Percentiles rank a stretch among this genome's conserved stretches.
phyloP scores from a whole-genome alignment of 495 filamentous ascomycete genomes.

The Acidomyces sp. region DNA sequence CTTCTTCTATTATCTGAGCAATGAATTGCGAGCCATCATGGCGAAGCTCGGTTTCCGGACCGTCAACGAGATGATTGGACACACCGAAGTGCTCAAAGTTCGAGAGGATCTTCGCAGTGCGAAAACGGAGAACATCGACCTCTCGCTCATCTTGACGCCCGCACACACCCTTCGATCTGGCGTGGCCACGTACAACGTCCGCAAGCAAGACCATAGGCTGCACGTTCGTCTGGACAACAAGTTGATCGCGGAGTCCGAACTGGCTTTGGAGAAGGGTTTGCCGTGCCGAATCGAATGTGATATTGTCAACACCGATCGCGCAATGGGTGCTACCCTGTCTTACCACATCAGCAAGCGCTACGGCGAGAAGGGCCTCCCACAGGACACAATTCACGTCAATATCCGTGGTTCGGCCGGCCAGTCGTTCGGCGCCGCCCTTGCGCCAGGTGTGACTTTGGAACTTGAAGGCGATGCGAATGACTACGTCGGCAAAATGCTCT shows the following conservation, averaged over 20 bases:
- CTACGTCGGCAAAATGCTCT: constrained; percentile 96
- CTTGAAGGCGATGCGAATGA: constrained; percentile 97
- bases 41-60: constrained; percentile 88
- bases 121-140: constrained; percentile 89
- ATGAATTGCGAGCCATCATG: constrained; percentile 98
- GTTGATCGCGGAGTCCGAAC: constrained; percentile 91
- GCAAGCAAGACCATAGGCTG: constrained; percentile 92
- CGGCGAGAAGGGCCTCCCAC: constrained; percentile 78
- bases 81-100: constrained; percentile 72
- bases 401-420: constrained; percentile 98
- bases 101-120: constrained; percentile 76
- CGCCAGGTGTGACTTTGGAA: constrained; percentile 89
- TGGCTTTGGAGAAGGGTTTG: constrained; percentile 90
- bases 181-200: constrained; percentile 96
- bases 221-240: constrained; percentile 97
- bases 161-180: constrained; percentile 92
- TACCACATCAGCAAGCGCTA: constrained; percentile 93
- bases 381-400: constrained; percentile 93
- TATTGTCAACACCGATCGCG: constrained; percentile 95
- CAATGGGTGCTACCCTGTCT: constrained; percentile 85
- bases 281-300: constrained; percentile 94
- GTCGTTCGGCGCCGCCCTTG: constrained; percentile 93
- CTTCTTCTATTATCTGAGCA: constrained; percentile 98
- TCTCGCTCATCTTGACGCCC: constrained; percentile 90
- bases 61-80: constrained; percentile 98